A percentile compares a stretch with the other conserved stretches of the same genome.
These are phyloP conservation scores for Balakata baccata DNA, from an alignment of 345 rosid species.

Conservation along the genomic window DNA sequence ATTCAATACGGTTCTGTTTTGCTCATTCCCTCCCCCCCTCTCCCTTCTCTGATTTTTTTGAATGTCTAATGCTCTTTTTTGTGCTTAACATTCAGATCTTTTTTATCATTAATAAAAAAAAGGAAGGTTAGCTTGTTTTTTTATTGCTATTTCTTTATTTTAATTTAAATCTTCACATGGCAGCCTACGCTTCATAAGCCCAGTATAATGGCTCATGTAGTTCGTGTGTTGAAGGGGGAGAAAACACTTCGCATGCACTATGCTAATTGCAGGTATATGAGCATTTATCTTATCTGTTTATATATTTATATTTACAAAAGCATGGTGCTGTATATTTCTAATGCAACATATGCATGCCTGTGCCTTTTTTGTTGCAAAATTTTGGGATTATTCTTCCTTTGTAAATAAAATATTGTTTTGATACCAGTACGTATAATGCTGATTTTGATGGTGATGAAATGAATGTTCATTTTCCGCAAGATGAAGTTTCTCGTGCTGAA, in stretches of 20 bases:
- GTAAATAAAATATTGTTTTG: constrained; percentile 20
- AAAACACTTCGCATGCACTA: constrained; percentile 97
- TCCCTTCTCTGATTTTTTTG: too few species aligned
- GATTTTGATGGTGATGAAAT: constrained; percentile 99
- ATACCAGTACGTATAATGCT: constrained; percentile 91
- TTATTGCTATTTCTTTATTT: constrained; percentile 15
- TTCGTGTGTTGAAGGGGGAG: constrained; percentile 89
- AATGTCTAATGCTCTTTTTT: not conserved
- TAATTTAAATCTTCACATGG: constrained; percentile 29
- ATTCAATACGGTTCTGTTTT: too few species aligned
- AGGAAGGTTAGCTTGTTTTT: not conserved
- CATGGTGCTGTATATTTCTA: not conserved
- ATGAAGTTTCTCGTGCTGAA: constrained; percentile 97
- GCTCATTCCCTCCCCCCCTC: too few species aligned
- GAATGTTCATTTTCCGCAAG: constrained; percentile 99
- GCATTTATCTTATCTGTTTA: not conserved
- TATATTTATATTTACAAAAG: not conserved
- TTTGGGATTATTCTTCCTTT: constrained; percentile 5
- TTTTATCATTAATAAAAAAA: not conserved
- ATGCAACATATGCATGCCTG: not conserved
- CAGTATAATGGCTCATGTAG: constrained; percentile 93
- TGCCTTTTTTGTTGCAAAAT: not conserved
- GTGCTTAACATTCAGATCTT: too few species aligned
- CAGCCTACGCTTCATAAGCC: constrained; percentile 99
- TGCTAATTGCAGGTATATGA: constrained; percentile 92